A percentile compares a stretch with the other conserved stretches of the same genome.
Evolutionary conservation across 2,329 filamentous ascomycete species (phyloP).

Genomic region (Exophiala aquamarina): DNA sequence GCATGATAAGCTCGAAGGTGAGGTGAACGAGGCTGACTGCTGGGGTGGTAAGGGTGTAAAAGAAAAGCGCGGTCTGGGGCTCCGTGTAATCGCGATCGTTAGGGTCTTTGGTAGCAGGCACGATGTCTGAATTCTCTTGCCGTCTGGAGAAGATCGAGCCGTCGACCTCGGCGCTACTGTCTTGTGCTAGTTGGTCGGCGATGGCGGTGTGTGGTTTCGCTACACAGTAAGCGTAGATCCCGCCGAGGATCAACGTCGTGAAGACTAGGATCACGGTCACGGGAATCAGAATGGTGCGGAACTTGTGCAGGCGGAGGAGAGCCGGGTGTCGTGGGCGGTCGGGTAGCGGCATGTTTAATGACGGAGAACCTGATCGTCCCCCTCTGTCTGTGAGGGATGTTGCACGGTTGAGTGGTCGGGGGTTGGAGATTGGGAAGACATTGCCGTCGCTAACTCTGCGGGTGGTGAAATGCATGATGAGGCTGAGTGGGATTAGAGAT

Average conservation of each 20-base stretch:
- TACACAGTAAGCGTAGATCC: slow-evolving; percentile 28
- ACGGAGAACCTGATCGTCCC: background rate
- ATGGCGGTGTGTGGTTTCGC: slow-evolving; percentile 26
- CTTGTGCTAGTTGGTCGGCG: slow-evolving; percentile 14
- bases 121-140: no score
- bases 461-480: slow-evolving; percentile 13
- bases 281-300: slow-evolving; percentile 21
- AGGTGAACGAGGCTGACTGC: slow-evolving; percentile 17
- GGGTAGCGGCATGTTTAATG: slow-evolving; percentile 1
- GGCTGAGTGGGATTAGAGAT: slow-evolving; percentile 3
- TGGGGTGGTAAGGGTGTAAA: slow-evolving; percentile 25
- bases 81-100: background rate
- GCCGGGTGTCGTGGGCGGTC: slow-evolving; percentile 8
- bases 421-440: slow-evolving; percentile 18
- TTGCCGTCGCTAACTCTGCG: slow-evolving; percentile 13
- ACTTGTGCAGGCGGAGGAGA: slow-evolving; percentile 15
- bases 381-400: background rate
- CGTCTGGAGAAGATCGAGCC: slow-evolving; percentile 15
- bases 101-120: no score
- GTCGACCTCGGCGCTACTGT: slow-evolving; percentile 17
- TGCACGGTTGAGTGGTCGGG: background rate
- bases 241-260: slow-evolving; percentile 24
- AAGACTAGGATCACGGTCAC: slow-evolving; percentile 23
- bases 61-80: slow-evolving; percentile 18
- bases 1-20: slow-evolving; percentile 20